Base-by-base conservation (phyloP, 441 rosid species). In the Jatropha podagrica region DNA sequence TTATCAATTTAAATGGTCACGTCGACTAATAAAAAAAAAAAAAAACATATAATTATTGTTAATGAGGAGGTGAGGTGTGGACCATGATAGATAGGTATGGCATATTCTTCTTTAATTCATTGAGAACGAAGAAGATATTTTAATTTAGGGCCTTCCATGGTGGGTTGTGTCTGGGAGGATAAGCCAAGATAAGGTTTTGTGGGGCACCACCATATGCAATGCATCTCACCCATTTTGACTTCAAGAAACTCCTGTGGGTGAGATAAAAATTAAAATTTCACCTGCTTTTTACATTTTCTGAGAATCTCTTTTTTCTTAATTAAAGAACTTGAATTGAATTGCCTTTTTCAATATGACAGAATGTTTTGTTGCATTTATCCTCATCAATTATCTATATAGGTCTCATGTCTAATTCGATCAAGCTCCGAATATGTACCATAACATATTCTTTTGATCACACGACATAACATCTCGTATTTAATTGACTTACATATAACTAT, bases 131-230 rank as follows among this genome's bases (percentile, higher is more conserved):
- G 51, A 62, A 32, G 77, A 78, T 78, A 69, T 66, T 69, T 75
- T 71, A 26, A 14, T 62, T 48, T 68, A 61, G 12, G 66, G 63
- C 83, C 87, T 65, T 77, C 65, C 56, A 79, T 66, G 81, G 86
- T 84, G 83, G 79, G 78, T 20, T 70, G 80, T 76, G 74, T 65
- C 42, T 68, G 74, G 61, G 63, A 79, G 74, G 85, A 83, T 83
- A 81, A 82, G 76, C 77, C 69, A 78, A 71, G 86, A 85, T 81
- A 84, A 86, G 84, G 80, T 75, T 72, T 58, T 72, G 81, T 80
- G 84, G 85, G 83, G 72, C 70, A 65, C 82, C 83, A 75, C 83
- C 68, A 48, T 42, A 1, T 62, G 76, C 61, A 56, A 18, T 52
- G 12, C 18, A 18, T 9, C 56, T 52, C 56, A 52, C 20, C n/a